Evolutionary conservation across 345 rosid genomes (phyloP), one percentile per base, ranked within the genome.

Genomic region (Physaria fendleri): DNA sequence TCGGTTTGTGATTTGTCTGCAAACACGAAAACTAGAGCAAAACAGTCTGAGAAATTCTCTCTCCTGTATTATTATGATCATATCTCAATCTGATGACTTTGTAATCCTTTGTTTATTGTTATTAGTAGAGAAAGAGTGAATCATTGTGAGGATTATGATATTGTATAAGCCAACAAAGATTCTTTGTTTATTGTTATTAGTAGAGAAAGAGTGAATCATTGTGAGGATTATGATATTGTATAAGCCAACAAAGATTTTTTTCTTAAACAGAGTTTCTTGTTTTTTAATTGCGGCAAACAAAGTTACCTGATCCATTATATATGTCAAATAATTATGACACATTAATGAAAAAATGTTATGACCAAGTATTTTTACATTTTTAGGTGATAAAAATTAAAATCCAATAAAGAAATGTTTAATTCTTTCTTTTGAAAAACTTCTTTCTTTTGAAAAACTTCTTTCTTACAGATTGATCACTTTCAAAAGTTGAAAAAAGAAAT

Each of bases 1-100:
- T 78, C 17, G 53, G 77, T 29, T 60, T 72, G 61, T 76, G 74
- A 74, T 61, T 43, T 5, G 33, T 60, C 35, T 39, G 71, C 42
- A 32, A 47, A 64, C 69, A 55, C 16, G 46, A 40, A 30, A 49
- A 56, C 71, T 56, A 67, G 59, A 32, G 53, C 46, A 43, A 49
- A 59, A 3, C 38, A 41, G 59, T 58, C 52, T 3, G 23, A 17
- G 65, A 59, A 32, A 66, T 18, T 59, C 37, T 39, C 23, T 46
- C 40, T 59, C 20, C 8, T 28, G 13, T 41, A 53, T 18, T 9
- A 16, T 46, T 27, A 24, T 16, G 39, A 57, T 29, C 32, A 58
- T 28, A 39, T 40, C 65, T 66, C 51, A 58, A 8, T 52, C 41
- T 33, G 6, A n/a, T 49, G 65, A 30, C 47, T 58, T 41, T 32